phyloP scores from a whole-genome alignment of 73 alveolate species.

The Halteria grandinella region DNA sequence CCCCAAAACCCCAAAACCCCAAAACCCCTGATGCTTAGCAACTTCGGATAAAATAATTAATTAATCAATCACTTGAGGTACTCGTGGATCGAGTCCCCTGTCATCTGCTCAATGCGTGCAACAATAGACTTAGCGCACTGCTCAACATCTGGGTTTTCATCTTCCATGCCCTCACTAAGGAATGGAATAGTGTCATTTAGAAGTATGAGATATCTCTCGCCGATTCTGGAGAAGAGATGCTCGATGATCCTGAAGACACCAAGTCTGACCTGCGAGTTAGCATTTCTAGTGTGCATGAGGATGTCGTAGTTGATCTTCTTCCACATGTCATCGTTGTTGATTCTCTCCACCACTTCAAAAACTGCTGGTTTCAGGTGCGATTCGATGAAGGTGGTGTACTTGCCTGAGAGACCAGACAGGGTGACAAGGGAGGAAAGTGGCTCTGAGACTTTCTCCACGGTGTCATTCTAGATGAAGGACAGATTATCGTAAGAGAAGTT shows the following conservation, averaged over 20 bases:
- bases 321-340: slow-evolving; percentile 53
- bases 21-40: too few species aligned
- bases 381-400: too few species aligned
- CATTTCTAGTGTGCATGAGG: slow-evolving; percentile 35
- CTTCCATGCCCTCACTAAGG: slow-evolving; percentile 67
- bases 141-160: slow-evolving; percentile 69
- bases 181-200: slow-evolving; percentile 62
- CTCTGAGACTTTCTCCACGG: slow-evolving; percentile 27
- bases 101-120: slow-evolving; percentile 53
- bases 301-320: slow-evolving; percentile 58
- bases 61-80: slow-evolving; percentile 66
- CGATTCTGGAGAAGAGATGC: slow-evolving; percentile 21
- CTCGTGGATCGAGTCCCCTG: slow-evolving; percentile 72
- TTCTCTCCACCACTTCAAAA: slow-evolving; percentile 50
- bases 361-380: too few species aligned
- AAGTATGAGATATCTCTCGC: slow-evolving; percentile 59
- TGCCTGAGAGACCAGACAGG: too few species aligned
- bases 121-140: slow-evolving; percentile 59
- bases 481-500: too few species aligned
- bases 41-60: too few species aligned
- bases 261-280: slow-evolving; percentile 46
- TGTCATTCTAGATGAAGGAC: slow-evolving; percentile 43
- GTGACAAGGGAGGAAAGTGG: too few species aligned
- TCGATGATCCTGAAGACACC: slow-evolving; percentile 50
- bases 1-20: too few species aligned